Evolutionary conservation across 306 rosid genomes (phyloP).

Genomic region (Astragalus membranaceus): DNA sequence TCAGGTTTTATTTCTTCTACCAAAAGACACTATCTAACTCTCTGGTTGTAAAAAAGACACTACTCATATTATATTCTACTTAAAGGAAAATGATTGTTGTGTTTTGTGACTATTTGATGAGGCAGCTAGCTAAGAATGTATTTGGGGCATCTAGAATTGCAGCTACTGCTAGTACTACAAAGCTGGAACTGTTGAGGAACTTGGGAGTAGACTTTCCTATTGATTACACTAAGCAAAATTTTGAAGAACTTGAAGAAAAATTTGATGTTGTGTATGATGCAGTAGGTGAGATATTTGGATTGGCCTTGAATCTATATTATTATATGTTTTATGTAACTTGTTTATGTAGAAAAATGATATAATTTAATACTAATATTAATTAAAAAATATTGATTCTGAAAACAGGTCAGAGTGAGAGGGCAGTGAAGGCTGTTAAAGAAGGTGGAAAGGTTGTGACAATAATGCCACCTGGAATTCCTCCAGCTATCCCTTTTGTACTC

Average conservation of each 20-base stretch:
- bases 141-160: constrained; percentile 59
- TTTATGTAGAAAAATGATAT: no score
- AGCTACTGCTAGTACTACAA: constrained; percentile 60
- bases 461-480: constrained; percentile 18
- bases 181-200: constrained; percentile 42
- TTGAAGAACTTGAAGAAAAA: constrained; percentile 52
- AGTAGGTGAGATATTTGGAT: constrained; percentile 38
- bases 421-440: constrained; percentile 53
- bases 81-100: no score
- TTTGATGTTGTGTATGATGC: constrained; percentile 62
- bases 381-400: background rate
- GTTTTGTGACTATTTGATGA: background rate
- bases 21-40: background rate
- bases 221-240: constrained; percentile 56
- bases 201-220: constrained; percentile 60
- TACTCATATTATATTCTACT: no score
- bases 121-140: constrained; percentile 54
- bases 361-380: no score
- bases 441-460: constrained; percentile 47
- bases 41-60: no score
- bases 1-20: constrained; percentile 30
- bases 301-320: background rate
- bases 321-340: background rate
- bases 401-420: constrained; percentile 40
- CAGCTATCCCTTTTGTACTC: constrained; percentile 24